phyloP scores from a whole-genome alignment of 805 yeast genomes.

The Yamadazyma endophytica region DNA sequence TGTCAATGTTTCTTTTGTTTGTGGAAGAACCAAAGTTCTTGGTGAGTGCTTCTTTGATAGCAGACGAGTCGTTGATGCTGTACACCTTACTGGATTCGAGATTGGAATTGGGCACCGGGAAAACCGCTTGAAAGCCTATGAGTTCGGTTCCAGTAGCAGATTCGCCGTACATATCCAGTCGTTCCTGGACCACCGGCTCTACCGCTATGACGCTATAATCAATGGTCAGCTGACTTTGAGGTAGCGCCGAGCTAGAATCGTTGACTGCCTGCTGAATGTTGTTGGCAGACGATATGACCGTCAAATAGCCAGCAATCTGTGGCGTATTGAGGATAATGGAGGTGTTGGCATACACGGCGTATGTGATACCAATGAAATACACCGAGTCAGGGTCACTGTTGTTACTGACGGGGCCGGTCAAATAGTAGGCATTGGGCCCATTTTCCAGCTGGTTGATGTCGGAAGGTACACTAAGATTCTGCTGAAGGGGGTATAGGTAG shows the following conservation, averaged over 20 bases:
- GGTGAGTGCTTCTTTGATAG: constrained; percentile 25
- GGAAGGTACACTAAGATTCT: constrained; percentile 41
- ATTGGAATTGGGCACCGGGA: constrained; percentile 17
- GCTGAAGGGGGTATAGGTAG: constrained; percentile 47
- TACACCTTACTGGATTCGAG: constrained; percentile 20
- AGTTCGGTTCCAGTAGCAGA: constrained; percentile 30
- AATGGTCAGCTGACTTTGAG: constrained; percentile 4
- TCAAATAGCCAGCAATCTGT: constrained; percentile 64
- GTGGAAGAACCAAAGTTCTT: constrained; percentile 24
- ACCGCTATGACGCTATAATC: constrained; percentile 32
- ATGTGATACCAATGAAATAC: constrained; percentile 67
- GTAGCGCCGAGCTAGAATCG: constrained; percentile 13
- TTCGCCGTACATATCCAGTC: too few species aligned
- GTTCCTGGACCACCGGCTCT: constrained; percentile 23
- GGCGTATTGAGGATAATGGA: constrained; percentile 57
- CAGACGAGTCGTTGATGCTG: constrained; percentile 21
- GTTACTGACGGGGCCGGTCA: constrained; percentile 65
- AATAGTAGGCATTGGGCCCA: constrained; percentile 18
- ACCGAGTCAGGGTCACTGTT: constrained; percentile 20
- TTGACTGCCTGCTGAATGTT: constrained; percentile 27
- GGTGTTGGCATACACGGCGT: constrained; percentile 72
- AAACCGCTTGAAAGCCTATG: constrained; percentile 41
- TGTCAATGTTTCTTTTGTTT: constrained; percentile 17
- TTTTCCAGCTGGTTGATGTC: constrained; percentile 34
- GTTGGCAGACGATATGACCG: constrained; percentile 44